Evolutionary conservation across 2,329 filamentous ascomycete species (phyloP), one percentile per base, ranked within the genome.

Genomic region (Colletotrichum sp.): DNA sequence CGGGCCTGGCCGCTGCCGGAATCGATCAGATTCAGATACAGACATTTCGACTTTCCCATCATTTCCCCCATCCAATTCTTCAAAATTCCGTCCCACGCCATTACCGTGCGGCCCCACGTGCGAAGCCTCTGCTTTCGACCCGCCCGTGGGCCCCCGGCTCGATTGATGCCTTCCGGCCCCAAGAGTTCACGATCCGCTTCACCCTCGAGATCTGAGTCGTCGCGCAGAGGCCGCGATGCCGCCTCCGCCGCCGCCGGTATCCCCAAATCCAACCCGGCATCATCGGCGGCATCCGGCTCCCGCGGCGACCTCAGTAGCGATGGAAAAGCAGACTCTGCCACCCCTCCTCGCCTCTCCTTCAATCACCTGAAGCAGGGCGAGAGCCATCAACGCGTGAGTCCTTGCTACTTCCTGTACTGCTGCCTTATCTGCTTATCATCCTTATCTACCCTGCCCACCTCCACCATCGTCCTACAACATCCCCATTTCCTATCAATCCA

Each of bases 121-220:
- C 64, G 70, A 18, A 15, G 44, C 59, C 44, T 65, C 32, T 62
- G 69, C 26, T 13, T 68, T 55, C 34, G 44, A 57, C 34, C 70
- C 34, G 64, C 64, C 49, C 15, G 30, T 63, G 44, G 70, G 73
- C 64, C 73, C 67, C 34, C 70, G 70, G 57, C 73, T 59, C 73
- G 64, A 64, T 76, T 76, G 73, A 76, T 76, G 73, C 70, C 73
- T 76, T 76, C 70, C 70, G 73, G 70, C 73, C 70, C 59, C 26
- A 49, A 64, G 30, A 73, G 71, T 34, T 32, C 73, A 73, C 70
- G 70, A 76, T 76, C 73, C 70, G 70, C 69, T 30, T 76, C 73
- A 5, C 26, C 59, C 32, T 59, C 32, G 70, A 73, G 49, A 69
- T 32, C 70, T 59, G 73, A 34, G 44, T 73, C 44, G 70, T 64